Conservation (phyloP, 495 filamentous ascomycete species). For the Penicillium silybi region DNA sequence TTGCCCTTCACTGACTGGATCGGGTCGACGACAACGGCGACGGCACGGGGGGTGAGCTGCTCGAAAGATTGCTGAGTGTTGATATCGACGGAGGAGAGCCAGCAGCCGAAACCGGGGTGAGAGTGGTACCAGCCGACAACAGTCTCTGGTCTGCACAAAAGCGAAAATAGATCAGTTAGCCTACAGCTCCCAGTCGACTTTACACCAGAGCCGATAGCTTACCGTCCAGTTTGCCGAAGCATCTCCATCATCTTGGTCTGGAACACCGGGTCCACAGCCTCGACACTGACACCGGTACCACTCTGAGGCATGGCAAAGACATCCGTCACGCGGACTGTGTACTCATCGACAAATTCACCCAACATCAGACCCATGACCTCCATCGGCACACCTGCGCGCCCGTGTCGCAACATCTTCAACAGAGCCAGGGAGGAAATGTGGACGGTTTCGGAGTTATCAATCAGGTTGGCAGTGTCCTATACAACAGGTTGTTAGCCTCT, state of each 20-base stretch:
- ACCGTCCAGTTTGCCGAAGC: slow-evolving; percentile 95
- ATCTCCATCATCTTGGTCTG: slow-evolving; percentile 99
- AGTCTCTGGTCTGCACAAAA: slow-evolving; percentile 69
- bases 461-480: slow-evolving; percentile 80
- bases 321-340: slow-evolving; percentile 95
- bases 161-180: slow-evolving; percentile 1
- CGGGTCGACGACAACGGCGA: slow-evolving; percentile 95
- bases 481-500: slow-evolving; percentile 8
- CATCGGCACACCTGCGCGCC: slow-evolving; percentile 96
- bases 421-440: slow-evolving; percentile 97
- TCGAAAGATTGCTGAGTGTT: slow-evolving; percentile 99
- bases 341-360: slow-evolving; percentile 98
- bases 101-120: slow-evolving; percentile 98
- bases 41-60: slow-evolving; percentile 90
- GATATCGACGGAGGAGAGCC: slow-evolving; percentile 98
- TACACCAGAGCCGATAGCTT: slow-evolving; percentile 23
- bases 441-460: slow-evolving; percentile 99
- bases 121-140: slow-evolving; percentile 99
- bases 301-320: slow-evolving; percentile 99
- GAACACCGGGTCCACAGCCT: slow-evolving; percentile 96
- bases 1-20: slow-evolving; percentile 99
- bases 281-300: slow-evolving; percentile 95
- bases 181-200: not conserved
- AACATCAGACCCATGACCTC: slow-evolving; percentile 99
- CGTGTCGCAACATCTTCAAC: slow-evolving; percentile 97